Base-by-base conservation (phyloP, 169 alveolate genomes). In the Plasmodium sp. region DNA sequence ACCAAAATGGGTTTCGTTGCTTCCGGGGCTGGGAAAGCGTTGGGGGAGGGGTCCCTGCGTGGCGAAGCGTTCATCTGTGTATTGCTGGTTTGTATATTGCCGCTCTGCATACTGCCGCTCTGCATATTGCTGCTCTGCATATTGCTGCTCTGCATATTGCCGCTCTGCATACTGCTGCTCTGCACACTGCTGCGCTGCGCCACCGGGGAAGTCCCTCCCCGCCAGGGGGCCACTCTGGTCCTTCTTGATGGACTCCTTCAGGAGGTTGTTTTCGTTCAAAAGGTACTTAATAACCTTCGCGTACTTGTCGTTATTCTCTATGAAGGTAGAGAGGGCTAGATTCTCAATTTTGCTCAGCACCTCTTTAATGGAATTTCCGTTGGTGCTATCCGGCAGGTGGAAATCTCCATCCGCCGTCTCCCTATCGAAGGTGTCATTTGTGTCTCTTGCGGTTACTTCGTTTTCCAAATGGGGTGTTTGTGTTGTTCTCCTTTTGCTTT, bases 281-380 rank as follows among this genome's bases (percentile, higher is more conserved):
- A 90, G 75, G 82, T 90, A 90, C 83, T 90, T 90, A 1, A 81
- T 90, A 22, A 90, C 90, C n/a, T 90, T 79, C 7, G 94, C 58
- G 51, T 81, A 90, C 36, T 90, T 90, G 56, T 90, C 90, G 12
- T 79, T 90, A 90, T 90, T 90, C 14, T 90, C 94, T 45, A 90
- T 90, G 71, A 80, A 90, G 9, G 88, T 90, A 45, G 94, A 90
- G n/a, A 90, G 51, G 34, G 94, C 83, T 62, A 90, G 81, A 39
- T 90, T 90, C 12, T 81, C 94, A 90, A 90, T 80, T 80, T 90
- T 80, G 51, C 82, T 41, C 1, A 90, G 67, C 72, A 80, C 80
- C 12, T 79, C 90, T 62, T 90, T 90, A 62, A 90, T 79, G 4
- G 81, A 85, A 62, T 58, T 80, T 16, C 27, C 22, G 71, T 79